Conservation (phyloP, 495 filamentous ascomycete species). For the Lasiosphaeria ovina region DNA sequence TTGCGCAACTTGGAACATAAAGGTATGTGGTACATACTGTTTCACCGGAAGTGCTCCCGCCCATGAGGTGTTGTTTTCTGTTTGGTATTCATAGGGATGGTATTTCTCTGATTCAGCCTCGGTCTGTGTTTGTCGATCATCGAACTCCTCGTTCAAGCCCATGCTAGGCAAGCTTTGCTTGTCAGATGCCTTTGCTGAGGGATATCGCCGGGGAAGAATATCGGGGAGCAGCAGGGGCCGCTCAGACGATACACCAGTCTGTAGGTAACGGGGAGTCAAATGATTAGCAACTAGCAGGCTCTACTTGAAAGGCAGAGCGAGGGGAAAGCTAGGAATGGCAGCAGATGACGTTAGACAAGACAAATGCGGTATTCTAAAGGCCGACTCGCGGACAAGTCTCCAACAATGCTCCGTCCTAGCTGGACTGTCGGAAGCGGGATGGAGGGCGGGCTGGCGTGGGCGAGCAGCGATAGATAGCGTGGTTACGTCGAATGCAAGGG, state of each 20-base stretch:
- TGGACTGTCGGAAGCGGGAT: conserved; percentile 5
- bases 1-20: not conserved
- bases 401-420: not conserved
- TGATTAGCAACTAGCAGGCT: not conserved
- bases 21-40: conserved; percentile 55
- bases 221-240: conserved; percentile 17
- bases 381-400: not conserved
- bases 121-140: conserved; percentile 54
- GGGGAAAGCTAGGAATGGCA: not conserved
- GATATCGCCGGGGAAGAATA: conserved; percentile 1
- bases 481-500: conserved; percentile 3
- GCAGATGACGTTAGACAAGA: not conserved
- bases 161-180: conserved; percentile 54
- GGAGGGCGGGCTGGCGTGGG: not conserved
- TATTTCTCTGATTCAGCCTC: conserved; percentile 53
- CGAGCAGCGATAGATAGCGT: not conserved
- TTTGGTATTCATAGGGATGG: conserved; percentile 78
- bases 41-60: conserved; percentile 91
- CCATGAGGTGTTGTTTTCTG: conserved; percentile 88
- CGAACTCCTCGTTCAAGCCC: conserved; percentile 55
- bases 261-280: not conserved
- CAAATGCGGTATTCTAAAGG: not conserved
- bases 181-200: conserved; percentile 16
- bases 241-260: conserved; percentile 9
- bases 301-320: not conserved